A percentile compares a stretch with the other conserved stretches of the same genome.
These are phyloP conservation scores for Aphanomyces stellatus DNA, from an alignment of 352 stramenopile species.

Conservation along the genomic window DNA sequence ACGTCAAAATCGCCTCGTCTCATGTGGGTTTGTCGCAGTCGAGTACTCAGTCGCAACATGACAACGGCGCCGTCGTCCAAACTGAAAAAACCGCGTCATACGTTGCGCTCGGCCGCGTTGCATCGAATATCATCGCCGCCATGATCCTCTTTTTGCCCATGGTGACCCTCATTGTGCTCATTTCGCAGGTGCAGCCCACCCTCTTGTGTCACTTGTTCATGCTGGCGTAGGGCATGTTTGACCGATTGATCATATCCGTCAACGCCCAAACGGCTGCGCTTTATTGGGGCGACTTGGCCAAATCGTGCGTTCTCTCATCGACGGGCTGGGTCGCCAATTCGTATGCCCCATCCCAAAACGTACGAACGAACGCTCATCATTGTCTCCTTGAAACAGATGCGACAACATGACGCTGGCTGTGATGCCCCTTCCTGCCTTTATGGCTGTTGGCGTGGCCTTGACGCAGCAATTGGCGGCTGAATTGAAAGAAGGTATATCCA, in stretches of 20 bases:
- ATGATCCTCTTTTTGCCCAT: neutral
- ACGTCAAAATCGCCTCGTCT: neutral
- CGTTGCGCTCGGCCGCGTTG: neutral
- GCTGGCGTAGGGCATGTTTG: slow-evolving; percentile 14
- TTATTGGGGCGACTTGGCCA: neutral
- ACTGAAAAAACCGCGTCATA: neutral
- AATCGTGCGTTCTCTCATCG: neutral
- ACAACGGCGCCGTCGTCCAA: neutral
- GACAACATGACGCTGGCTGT: neutral
- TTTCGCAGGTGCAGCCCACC: neutral
- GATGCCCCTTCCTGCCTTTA: neutral
- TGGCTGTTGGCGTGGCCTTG: neutral
- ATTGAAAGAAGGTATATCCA: neutral
- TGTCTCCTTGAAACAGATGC: neutral
- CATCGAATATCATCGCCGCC: neutral
- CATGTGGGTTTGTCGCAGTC: neutral
- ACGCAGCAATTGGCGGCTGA: neutral
- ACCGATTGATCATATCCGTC: neutral
- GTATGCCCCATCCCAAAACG: neutral
- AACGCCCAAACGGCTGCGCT: neutral
- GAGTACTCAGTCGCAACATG: neutral
- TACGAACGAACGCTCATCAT: neutral
- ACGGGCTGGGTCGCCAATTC: slow-evolving; percentile 1
- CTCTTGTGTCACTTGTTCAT: slow-evolving; percentile 2
- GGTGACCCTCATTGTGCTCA: neutral